These are phyloP conservation scores for Debaryomycetaceae sp. DNA, from an alignment of 1,139 yeast species.

Conservation along the genomic window DNA sequence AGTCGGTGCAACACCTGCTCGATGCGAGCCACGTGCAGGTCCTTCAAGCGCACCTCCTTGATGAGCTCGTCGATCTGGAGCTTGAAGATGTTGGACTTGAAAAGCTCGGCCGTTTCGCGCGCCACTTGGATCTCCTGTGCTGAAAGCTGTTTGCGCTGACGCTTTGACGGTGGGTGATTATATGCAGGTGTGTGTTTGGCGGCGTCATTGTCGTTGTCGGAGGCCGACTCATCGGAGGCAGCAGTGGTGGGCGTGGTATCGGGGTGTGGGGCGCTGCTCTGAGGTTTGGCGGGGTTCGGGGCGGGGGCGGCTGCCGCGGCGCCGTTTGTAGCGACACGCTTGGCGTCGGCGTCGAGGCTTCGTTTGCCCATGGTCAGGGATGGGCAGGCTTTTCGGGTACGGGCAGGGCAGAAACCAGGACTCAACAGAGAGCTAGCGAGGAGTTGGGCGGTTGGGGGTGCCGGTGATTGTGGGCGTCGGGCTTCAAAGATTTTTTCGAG, in stretches of 20 bases:
- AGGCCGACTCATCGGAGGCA: conserved; percentile 2
- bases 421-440: too few relatives aligned
- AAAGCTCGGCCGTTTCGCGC: conserved; percentile 87
- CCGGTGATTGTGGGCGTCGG: too few relatives aligned
- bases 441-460: too few relatives aligned
- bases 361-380: too few relatives aligned
- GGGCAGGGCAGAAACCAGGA: too few relatives aligned
- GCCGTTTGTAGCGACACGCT: too few relatives aligned
- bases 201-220: conserved; percentile 10
- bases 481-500: too few relatives aligned
- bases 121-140: conserved; percentile 90
- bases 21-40: conserved; percentile 57
- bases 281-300: too few relatives aligned
- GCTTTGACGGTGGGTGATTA: conserved; percentile 26
- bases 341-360: too few relatives aligned
- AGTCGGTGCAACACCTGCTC: conserved; percentile 77
- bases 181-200: conserved; percentile 9
- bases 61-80: conserved; percentile 88
- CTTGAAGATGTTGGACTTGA: conserved; percentile 91
- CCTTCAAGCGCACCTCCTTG: conserved; percentile 72
- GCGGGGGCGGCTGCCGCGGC: too few relatives aligned
- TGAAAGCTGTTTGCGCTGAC: conserved; percentile 42
- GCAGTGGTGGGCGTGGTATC: too few relatives aligned
- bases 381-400: too few relatives aligned
- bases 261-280: conserved; percentile 7